Evolutionary conservation across 352 stramenopile genomes (phyloP), one percentile per base, ranked within the genome.

Genomic region (Phytopythium delawarense): DNA sequence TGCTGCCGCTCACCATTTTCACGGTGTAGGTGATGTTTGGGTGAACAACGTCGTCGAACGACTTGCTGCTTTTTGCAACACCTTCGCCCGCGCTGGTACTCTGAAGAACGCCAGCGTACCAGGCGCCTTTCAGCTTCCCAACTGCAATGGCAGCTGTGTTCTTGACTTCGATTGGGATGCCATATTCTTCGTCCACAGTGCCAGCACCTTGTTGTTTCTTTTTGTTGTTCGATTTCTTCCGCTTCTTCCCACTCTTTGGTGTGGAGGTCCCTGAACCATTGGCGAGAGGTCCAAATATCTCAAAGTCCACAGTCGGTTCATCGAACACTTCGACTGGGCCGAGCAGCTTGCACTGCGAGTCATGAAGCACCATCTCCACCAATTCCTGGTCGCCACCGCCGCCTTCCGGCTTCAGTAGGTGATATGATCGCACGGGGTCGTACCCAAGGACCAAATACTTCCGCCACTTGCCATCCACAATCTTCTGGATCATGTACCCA

Each of bases 401-500:
- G n/a, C 71, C 68, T 7, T 87, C 57, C 18, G 82, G 63, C 58
- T 84, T 84, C 18, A 91, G 34, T 21, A 95, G 58, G 59, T 95
- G 86, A 39, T 74, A 73, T 15, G 69, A 85, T 28, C 81, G 69
- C 20, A 48, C 63, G 23, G 72, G 34, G 46, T 95, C 86, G 55
- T 81, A 95, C 20, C 86, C 86, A 53, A 82, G 80, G 45, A 95
- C 68, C 51, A 71, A 71, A 25, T 79, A 89, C 48, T 91, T 91
- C 44, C 75, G 83, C 84, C 84, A 95, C 65, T 95, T 92, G 48
- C 80, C 81, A 21, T 95, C 84, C 12, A 89, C 70, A 18, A 82
- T 77, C 67, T 89, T 91, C 61, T 91, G 81, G 25, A 95, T 75
- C 7, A 60, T 74, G 51, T 91, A 79, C 0, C 86, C 86, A 4